A percentile compares a stretch with the other conserved stretches of the same genome.
Evolutionary conservation across 1,139 yeast species (phyloP).

Genomic region (Hyphopichia khmerensis): DNA sequence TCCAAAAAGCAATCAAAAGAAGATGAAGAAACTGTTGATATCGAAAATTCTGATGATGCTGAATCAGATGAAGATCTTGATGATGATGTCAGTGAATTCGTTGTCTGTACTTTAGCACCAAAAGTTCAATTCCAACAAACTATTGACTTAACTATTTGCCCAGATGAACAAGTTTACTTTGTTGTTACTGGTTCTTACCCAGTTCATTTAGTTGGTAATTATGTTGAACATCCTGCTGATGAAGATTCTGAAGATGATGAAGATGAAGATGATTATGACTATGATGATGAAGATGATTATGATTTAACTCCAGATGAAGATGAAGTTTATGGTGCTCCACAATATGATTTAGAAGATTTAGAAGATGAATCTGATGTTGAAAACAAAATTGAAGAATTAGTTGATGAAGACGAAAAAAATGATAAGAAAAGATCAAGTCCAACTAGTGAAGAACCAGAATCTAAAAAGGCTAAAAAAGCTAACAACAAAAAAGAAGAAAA

Average conservation of each 20-base stretch:
- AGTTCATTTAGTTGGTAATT: conserved; percentile 90
- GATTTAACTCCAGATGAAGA: conserved; percentile 93
- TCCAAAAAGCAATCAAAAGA: conserved; percentile 15
- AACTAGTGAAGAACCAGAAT: conserved; percentile 22
- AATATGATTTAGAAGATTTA: conserved; percentile 58
- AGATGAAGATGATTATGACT: conserved; percentile 60
- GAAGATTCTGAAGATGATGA: conserved; percentile 57
- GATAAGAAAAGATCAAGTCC: conserved; percentile 30
- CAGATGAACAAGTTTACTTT: conserved; percentile 91
- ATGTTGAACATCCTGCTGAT: conserved; percentile 90
- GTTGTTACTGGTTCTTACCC: conserved; percentile 96
- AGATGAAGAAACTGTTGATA: conserved; percentile 31
- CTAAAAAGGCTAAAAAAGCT: conserved; percentile 43
- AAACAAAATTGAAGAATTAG: conserved; percentile 57
- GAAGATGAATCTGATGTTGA: conserved; percentile 59
- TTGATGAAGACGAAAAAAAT: conserved; percentile 54
- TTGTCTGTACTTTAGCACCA: conserved; percentile 90
- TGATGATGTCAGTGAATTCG: conserved; percentile 69
- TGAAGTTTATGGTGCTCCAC: conserved; percentile 51
- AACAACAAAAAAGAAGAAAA: conserved; percentile 45
- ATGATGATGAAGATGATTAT: conserved; percentile 68
- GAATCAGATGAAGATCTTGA: conserved; percentile 59
- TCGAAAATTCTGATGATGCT: conserved; percentile 33
- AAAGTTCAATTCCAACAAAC: conserved; percentile 84
- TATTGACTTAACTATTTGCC: conserved; percentile 83